phyloP scores from a whole-genome alignment of 495 filamentous ascomycete species.

The Aspergillus diversus region DNA sequence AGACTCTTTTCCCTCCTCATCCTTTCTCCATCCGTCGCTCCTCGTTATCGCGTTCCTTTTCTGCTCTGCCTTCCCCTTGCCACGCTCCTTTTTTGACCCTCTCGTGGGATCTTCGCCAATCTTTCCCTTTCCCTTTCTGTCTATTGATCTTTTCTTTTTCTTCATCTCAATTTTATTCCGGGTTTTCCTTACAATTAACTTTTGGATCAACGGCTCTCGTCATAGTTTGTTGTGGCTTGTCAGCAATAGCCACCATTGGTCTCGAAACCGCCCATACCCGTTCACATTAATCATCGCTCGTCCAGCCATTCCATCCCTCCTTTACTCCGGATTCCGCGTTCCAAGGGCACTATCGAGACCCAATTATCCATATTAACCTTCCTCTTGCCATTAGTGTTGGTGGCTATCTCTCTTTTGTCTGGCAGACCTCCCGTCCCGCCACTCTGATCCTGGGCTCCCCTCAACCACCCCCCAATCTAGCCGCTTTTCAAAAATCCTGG shows the following conservation, averaged over 20 bases:
- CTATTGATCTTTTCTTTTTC: conserved; percentile 12
- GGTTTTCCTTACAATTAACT: conserved; percentile 9
- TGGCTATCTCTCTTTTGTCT: conserved; percentile 9
- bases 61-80: neutral
- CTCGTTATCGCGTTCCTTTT: neutral
- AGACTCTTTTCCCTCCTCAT: neutral
- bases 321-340: neutral
- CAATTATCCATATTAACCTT: conserved; percentile 4
- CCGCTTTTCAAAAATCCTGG: conserved; percentile 4
- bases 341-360: conserved; percentile 12
- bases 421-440: conserved; percentile 10
- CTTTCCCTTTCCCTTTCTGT: conserved; percentile 6
- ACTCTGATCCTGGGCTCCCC: conserved; percentile 15
- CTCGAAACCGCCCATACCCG: conserved; percentile 2
- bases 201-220: conserved; percentile 11
- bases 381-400: conserved; percentile 7
- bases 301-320: conserved; percentile 4
- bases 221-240: conserved; percentile 16
- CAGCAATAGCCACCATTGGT: conserved; percentile 11
- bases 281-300: conserved; percentile 5
- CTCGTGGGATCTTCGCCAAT: neutral
- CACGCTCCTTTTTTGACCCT: neutral
- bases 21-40: neutral
- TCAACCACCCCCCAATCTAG: conserved; percentile 8
- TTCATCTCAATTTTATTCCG: conserved; percentile 20